A percentile compares a stretch with the other conserved stretches of the same genome.
Evolutionary conservation across 2,329 filamentous ascomycete genomes (phyloP).

Genomic region (Cladosporium sp.): DNA sequence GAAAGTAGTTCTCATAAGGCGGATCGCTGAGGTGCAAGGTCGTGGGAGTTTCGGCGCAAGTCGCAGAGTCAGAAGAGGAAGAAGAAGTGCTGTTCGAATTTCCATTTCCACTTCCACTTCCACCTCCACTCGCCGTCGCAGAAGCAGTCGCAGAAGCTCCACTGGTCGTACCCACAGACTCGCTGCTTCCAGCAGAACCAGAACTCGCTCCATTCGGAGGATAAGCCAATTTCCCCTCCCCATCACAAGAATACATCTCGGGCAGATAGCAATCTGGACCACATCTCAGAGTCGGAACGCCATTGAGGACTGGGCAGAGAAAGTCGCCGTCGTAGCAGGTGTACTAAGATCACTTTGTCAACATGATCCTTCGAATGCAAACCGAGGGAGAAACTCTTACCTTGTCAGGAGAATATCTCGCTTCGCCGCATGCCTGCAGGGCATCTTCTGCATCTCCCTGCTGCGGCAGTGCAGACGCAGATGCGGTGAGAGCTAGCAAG

Average conservation of each 20-base stretch:
- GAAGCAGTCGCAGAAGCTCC: not conserved
- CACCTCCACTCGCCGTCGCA: not conserved
- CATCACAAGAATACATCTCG: constrained; percentile 27
- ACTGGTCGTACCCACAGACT: not conserved
- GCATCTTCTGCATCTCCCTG: not conserved
- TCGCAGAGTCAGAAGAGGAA: constrained; percentile 13
- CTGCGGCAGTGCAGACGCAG: not conserved
- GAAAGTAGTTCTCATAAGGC: constrained; percentile 62
- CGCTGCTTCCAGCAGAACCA: not conserved
- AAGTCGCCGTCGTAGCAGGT: constrained; percentile 36
- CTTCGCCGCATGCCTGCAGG: constrained; percentile 4
- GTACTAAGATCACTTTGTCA: constrained; percentile 23
- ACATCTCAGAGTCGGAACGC: constrained; percentile 31
- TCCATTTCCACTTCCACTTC: no score
- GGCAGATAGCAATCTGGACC: constrained; percentile 35
- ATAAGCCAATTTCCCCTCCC: constrained; percentile 23
- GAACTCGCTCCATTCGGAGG: constrained; percentile 19
- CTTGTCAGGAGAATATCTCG: not conserved
- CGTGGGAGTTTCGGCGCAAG: constrained; percentile 26
- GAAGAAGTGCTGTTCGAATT: not conserved
- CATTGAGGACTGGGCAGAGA: constrained; percentile 34
- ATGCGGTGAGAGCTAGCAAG: not conserved
- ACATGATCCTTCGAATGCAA: not conserved
- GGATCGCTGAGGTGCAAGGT: constrained; percentile 49
- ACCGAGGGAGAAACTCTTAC: no score